Base-by-base conservation (phyloP, 2,329 filamentous ascomycete species). In the Cladosporium halotolerans region DNA sequence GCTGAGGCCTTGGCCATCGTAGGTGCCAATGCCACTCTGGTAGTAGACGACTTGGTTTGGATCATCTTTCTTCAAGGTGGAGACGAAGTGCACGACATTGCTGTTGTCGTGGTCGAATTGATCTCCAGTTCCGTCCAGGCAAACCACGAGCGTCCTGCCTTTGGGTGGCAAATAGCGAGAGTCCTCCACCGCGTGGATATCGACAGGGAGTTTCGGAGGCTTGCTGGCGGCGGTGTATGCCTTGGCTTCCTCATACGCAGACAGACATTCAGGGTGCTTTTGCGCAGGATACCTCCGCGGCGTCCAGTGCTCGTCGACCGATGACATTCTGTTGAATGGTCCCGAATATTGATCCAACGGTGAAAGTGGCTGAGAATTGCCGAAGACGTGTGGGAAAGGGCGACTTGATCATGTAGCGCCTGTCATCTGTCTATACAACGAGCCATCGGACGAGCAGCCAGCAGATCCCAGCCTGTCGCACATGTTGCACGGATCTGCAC, bases 21-120 rank as follows among this genome's bases (percentile, higher is more conserved):
- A 75, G 9, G 73, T 76, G 9, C 73, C 73, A 48, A 76, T 75
- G 11, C 73, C 73, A n/a, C 68, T 66, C 58, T 75, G 73, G 49
- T 75, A 75, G 61, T 74, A 73, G 1, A 65, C 68, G 11, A 42
- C 40, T n/a, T 52, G 48, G 13, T 55, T 51, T 14, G 74, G 73
- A 0, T 81, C 79, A 5, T 79, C 79, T 5, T 84, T 77, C 59
- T 88, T 83, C 1, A 88, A 70, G 76, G 86, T 85, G 31, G 85
- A 86, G 56, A 87, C 87, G 9, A 88, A 85, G 62, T 87, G 87
- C 55, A 88, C 71, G 60, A 88, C 71, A 45, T 73, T 73, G 33
- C 68, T 70, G 57, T 73, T 70, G 9, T 68, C 62, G 42, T 70
- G 67, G 4, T 67, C 70, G 50, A 73, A 74, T 45, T 72, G 69